phyloP scores from a whole-genome alignment of 2,329 filamentous ascomycete species.

The Metarhizium rileyi region DNA sequence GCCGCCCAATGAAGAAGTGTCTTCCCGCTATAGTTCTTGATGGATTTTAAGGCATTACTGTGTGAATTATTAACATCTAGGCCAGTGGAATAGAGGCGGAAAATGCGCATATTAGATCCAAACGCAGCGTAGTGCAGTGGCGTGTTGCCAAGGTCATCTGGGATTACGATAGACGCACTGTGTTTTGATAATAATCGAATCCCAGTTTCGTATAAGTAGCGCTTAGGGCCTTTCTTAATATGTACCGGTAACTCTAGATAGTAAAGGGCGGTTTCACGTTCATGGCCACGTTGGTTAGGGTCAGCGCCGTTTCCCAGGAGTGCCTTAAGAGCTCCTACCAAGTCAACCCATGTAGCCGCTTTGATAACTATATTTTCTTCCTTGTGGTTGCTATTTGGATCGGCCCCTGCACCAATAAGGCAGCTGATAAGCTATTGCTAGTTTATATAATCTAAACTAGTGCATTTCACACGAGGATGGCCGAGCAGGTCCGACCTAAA shows the following conservation, averaged over 20 bases:
- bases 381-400: conserved; percentile 7
- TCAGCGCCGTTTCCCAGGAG: conserved; percentile 18
- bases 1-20: conserved; percentile 20
- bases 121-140: conserved; percentile 13
- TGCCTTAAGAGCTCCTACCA: conserved; percentile 11
- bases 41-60: conserved; percentile 3
- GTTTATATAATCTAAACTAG: conserved; percentile 9
- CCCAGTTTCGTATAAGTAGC: conserved; percentile 7
- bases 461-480: not conserved
- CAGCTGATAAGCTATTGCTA: conserved; percentile 12
- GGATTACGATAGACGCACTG: conserved; percentile 10
- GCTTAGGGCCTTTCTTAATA: not conserved
- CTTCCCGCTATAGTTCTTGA: conserved; percentile 13
- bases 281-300: conserved; percentile 8
- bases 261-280: conserved; percentile 15
- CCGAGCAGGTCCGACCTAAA: not conserved
- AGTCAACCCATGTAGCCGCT: conserved; percentile 5
- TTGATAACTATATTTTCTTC: conserved; percentile 3
- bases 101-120: conserved; percentile 9
- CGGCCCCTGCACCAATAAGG: conserved; percentile 13
- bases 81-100: conserved; percentile 12
- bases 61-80: not conserved
- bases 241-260: conserved; percentile 7
- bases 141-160: conserved; percentile 14
- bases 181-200: conserved; percentile 13